Evolutionary conservation across 2,329 filamentous ascomycete genomes (phyloP).

Genomic region (Colletotrichum graminicola): DNA sequence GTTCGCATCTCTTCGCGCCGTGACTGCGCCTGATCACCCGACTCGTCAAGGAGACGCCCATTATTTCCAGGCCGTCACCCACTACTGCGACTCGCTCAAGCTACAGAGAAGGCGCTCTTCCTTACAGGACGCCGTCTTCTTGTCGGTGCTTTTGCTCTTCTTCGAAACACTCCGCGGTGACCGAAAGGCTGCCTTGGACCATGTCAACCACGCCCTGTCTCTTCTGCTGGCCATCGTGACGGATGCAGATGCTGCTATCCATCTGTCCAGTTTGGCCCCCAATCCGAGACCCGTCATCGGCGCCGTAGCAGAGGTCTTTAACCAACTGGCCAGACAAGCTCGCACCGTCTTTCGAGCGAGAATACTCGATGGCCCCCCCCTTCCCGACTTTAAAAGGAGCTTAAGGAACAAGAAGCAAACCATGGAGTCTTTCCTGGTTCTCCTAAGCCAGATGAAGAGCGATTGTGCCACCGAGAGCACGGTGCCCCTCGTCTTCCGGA

Average conservation of each 20-base stretch:
- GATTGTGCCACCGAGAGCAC: constrained; percentile 25
- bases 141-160: constrained; percentile 49
- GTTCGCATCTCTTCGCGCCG: constrained; percentile 24
- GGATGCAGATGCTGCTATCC: constrained; percentile 41
- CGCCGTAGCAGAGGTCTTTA: constrained; percentile 45
- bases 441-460: constrained; percentile 44
- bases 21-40: constrained; percentile 22
- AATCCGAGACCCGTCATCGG: constrained; percentile 46
- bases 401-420: constrained; percentile 44
- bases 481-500: constrained; percentile 44
- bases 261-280: constrained; percentile 43
- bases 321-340: constrained; percentile 43
- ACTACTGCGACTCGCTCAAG: constrained; percentile 53
- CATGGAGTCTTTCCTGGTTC: constrained; percentile 46
- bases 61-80: constrained; percentile 51
- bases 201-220: constrained; percentile 53
- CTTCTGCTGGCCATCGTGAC: constrained; percentile 50
- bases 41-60: constrained; percentile 41
- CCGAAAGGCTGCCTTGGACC: constrained; percentile 49
- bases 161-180: constrained; percentile 51
- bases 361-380: constrained; percentile 43
- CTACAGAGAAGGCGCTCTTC: constrained; percentile 47
- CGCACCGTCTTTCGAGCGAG: constrained; percentile 45
- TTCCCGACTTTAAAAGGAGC: constrained; percentile 45
- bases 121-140: constrained; percentile 48